Percentiles rank a stretch among this genome's conserved stretches.
phyloP scores from a whole-genome alignment of 164 flowering plant species.

The Sextonia rubra region DNA sequence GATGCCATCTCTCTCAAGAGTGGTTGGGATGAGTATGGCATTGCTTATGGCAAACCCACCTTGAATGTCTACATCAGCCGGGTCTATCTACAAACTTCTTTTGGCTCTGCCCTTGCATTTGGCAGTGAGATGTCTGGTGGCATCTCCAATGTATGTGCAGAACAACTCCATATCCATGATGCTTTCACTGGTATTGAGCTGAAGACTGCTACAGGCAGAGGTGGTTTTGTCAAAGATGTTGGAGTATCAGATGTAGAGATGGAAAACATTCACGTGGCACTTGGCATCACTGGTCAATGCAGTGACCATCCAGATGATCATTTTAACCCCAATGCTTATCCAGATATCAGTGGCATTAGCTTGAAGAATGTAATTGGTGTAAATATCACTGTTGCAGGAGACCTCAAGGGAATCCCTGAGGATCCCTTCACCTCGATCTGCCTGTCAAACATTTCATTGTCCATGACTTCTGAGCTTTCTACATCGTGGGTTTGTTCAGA shows the following conservation, averaged over 20 bases:
- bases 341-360: conserved; percentile 38
- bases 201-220: conserved; percentile 54
- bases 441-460: conserved; percentile 46
- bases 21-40: conserved; percentile 85
- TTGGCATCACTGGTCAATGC: conserved; percentile 38
- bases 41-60: conserved; percentile 50
- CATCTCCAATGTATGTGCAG: conserved; percentile 40
- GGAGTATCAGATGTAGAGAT: conserved; percentile 35
- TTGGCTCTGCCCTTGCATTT: conserved; percentile 55
- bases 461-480: conserved; percentile 29
- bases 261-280: conserved; percentile 39
- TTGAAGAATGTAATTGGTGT: conserved; percentile 43
- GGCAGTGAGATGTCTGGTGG: conserved; percentile 90
- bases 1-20: conserved; percentile 68
- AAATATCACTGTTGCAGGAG: conserved; percentile 49
- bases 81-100: conserved; percentile 35
- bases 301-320: conserved; percentile 54
- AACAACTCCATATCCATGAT: conserved; percentile 30
- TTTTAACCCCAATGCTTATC: conserved; percentile 52
- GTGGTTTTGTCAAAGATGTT: conserved; percentile 50
- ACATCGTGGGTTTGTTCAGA: conserved; percentile 58
- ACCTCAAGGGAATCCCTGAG: conserved; percentile 47
- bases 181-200: conserved; percentile 42
- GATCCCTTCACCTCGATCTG: conserved; percentile 57
- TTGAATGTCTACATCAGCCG: conserved; percentile 36